Evolutionary conservation across 768 basidiomycete genomes (phyloP), one percentile per base, ranked within the genome.

Genomic region (Psilocybe cubensis): DNA sequence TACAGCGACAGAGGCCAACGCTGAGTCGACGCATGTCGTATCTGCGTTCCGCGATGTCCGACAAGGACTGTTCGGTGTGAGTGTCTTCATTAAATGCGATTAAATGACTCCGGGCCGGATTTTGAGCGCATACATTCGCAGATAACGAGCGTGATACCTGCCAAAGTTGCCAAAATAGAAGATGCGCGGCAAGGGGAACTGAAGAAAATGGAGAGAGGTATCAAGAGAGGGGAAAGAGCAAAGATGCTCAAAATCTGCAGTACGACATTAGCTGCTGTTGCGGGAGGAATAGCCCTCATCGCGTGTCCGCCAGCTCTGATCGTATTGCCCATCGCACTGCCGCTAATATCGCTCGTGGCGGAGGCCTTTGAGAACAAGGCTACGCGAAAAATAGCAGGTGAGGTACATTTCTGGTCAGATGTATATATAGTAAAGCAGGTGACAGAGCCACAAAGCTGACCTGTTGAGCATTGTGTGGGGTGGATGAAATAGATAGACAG

Each of bases 221-320:
- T 35, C 12, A 45, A 51, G 20, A 18, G 21, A 12, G 41, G 23
- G 3, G 49, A 51, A 57, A 11, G 21, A 14, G 27, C 31, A 27
- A 52, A 51, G n/a, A 17, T 49, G 23, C 23, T 43, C 17, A 35
- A 51, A 40, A 24, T 24, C 20, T 48, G 47, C 31, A 31, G 49
- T 45, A 45, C 50, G 50, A 29, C 46, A 17, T 27, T 46, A 18
- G 49, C 25, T n/a, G 49, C 49, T 4, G 27, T 57, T 17, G 49
- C 50, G 12, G 56, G 48, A 28, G 56, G 42, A 28, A 28, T 46
- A 20, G 41, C 43, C 17, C 41, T 45, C 42, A 40, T 52, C 17
- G 42, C 49, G 21, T 57, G 41, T 38, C 49, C 56, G 4, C 56
- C 56, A 23, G 56, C 56, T 4, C 49, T 51, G 5, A 57, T 51